Evolutionary conservation across 495 filamentous ascomycete species (phyloP).

Genomic region (Lasiosphaeriaceae sp.): DNA sequence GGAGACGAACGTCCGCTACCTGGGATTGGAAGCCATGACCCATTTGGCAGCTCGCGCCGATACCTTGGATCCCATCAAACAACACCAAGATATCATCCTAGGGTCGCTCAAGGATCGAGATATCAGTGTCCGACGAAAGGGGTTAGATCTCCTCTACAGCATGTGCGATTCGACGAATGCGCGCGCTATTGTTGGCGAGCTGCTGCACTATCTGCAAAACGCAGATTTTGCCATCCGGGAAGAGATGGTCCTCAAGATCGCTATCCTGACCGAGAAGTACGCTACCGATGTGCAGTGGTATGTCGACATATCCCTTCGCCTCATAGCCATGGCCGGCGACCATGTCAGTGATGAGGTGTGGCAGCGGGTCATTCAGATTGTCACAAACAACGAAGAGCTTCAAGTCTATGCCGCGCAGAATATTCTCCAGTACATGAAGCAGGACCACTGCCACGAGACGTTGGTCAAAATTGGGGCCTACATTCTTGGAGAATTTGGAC

Average conservation of each 20-base stretch:
- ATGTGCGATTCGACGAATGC: slow-evolving; percentile 97
- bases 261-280: slow-evolving; percentile 97
- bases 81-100: slow-evolving; percentile 94
- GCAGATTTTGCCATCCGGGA: slow-evolving; percentile 97
- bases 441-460: slow-evolving; percentile 91
- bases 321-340: slow-evolving; percentile 95
- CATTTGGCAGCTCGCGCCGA: slow-evolving; percentile 94
- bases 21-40: slow-evolving; percentile 96
- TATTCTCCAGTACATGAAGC: slow-evolving; percentile 83
- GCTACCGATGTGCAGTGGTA: slow-evolving; percentile 99
- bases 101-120: slow-evolving; percentile 91
- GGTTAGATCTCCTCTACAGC: slow-evolving; percentile 94
- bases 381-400: slow-evolving; percentile 98
- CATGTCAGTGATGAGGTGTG: slow-evolving; percentile 99
- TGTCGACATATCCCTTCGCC: slow-evolving; percentile 91
- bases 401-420: slow-evolving; percentile 96
- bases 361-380: slow-evolving; percentile 98
- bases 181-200: slow-evolving; percentile 85
- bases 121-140: slow-evolving; percentile 95
- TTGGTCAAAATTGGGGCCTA: slow-evolving; percentile 97
- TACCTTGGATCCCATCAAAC: slow-evolving; percentile 95
- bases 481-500: slow-evolving; percentile 92
- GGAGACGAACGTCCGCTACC: slow-evolving; percentile 96
- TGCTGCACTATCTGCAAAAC: slow-evolving; percentile 89
- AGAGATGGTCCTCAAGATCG: slow-evolving; percentile 99